Base-by-base conservation (phyloP, 805 yeast species). In the Candida boleticola region DNA sequence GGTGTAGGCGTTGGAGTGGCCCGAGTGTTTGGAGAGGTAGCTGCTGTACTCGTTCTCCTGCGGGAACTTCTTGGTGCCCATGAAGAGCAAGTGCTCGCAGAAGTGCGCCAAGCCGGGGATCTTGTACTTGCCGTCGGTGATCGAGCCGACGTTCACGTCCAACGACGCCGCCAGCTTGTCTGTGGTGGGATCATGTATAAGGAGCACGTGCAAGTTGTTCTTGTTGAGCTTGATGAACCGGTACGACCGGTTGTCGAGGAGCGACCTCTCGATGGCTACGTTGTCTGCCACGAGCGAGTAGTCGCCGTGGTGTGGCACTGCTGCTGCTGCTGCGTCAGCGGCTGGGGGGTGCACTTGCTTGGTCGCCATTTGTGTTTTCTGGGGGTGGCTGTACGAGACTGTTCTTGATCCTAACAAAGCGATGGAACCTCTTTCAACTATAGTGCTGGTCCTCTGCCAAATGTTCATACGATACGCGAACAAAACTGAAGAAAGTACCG, bases 1-100 rank as follows among this genome's bases (percentile, higher is more conserved):
- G 0, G 99, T 92, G 63, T 84, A 92, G 1, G 99, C 99, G 59
- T 92, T 92, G 27, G 95, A 85, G 47, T 77, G 77, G 16, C 98
- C 99, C 31, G 90, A 84, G 57, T 93, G 95, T 47, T 84, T 81
- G 6, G 95, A 75, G 42, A 92, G 67, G 60, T 74, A 93, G 39
- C 83, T 78, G 35, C 84, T 64, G 60, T 85, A 85, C 47, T 83
- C 92, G 57, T 82, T 83, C 54, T 85, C 93, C 37, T 71, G 68
- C 1, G 92, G 93, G 55, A 80, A 85, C 61, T 84, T 84, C 46
- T 74, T 71, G 4, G 92, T 77, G 2, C 83, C 85, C 42, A 53
- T 48, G 48, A 57, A 66, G 20, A 58, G 41, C 46, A 56, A 36
- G 43, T 55, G 59, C 44, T 61, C 59, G 45, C 59, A 45, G 42